These are phyloP conservation scores for Candida nanaspora DNA, from an alignment of 805 yeast species.

Conservation along the genomic window DNA sequence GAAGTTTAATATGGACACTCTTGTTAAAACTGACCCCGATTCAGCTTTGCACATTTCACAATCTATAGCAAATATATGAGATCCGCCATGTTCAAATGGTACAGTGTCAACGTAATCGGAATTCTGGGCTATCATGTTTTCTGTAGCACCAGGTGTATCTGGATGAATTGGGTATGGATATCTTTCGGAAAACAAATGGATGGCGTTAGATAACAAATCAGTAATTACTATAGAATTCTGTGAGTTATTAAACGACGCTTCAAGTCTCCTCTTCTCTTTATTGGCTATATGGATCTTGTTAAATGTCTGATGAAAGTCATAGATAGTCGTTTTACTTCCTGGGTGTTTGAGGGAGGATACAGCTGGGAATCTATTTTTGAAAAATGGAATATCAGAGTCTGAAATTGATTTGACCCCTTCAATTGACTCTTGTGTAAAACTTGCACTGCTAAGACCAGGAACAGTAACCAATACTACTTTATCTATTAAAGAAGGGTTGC, in stretches of 20 bases:
- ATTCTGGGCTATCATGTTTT: constrained; percentile 10
- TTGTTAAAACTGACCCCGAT: constrained; percentile 59
- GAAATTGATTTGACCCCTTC: constrained; percentile 4
- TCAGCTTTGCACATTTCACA: constrained; percentile 86
- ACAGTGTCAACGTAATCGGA: constrained; percentile 50
- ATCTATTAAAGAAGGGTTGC: constrained; percentile 39
- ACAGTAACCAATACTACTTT: constrained; percentile 52
- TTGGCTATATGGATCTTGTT: constrained; percentile 47
- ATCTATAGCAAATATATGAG: constrained; percentile 73
- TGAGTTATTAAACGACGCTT: constrained; percentile 6
- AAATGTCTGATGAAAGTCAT: constrained; percentile 49
- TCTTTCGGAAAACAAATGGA: constrained; percentile 39
- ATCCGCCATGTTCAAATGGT: constrained; percentile 46
- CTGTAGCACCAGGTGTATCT: constrained; percentile 16
- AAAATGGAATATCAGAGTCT: constrained; percentile 16
- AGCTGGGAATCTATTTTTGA: constrained; percentile 32
- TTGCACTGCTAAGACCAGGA: constrained; percentile 53
- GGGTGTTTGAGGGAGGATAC: constrained; percentile 53
- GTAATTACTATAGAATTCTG: constrained; percentile 33
- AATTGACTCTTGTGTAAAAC: constrained; percentile 24
- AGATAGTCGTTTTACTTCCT: constrained; percentile 50
- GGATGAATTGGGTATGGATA: constrained; percentile 50
- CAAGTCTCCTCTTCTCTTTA: constrained; percentile 42
- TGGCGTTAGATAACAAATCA: constrained; percentile 46
- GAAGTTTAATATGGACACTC: constrained; percentile 69